Evolutionary conservation across 148 eudicot genomes (phyloP).

Genomic region (Arbutus unedo): DNA sequence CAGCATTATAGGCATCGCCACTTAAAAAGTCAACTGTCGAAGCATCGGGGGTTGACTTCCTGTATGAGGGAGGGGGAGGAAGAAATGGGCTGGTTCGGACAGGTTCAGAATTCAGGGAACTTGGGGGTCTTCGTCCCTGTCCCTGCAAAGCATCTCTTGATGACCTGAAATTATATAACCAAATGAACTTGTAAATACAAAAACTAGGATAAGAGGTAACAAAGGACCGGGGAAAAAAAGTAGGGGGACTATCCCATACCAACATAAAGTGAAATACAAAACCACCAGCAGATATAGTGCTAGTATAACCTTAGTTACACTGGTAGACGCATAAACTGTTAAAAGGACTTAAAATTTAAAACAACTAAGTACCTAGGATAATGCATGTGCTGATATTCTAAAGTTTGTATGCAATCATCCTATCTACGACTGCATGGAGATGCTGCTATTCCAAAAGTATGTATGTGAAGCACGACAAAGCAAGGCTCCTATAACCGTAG

Average conservation of each 20-base stretch:
- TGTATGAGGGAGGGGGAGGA: slow-evolving; percentile 80
- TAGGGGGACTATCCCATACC: background rate
- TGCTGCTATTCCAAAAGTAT: background rate
- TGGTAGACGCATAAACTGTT: background rate
- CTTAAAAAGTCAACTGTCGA: slow-evolving; percentile 60
- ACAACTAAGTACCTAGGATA: too few relatives aligned
- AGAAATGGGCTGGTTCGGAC: slow-evolving; percentile 49
- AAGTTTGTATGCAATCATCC: background rate
- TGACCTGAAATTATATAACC: slow-evolving; percentile 46
- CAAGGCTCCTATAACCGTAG: background rate
- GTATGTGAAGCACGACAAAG: background rate
- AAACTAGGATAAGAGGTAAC: background rate
- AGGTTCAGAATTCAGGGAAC: slow-evolving; percentile 24
- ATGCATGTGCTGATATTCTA: background rate
- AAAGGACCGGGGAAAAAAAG: background rate
- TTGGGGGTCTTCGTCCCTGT: slow-evolving; percentile 33
- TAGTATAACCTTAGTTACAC: background rate
- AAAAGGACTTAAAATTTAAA: background rate
- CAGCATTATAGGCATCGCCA: slow-evolving; percentile 51
- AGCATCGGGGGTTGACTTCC: slow-evolving; percentile 42
- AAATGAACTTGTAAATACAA: background rate
- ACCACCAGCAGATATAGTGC: background rate
- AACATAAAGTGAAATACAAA: background rate
- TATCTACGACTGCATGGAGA: background rate
- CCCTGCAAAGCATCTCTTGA: slow-evolving; percentile 61